A percentile compares a stretch with the other conserved stretches of the same genome.
These are phyloP conservation scores for Exophiala mesophila DNA, from an alignment of 2,329 filamentous ascomycete genomes.

Conservation along the genomic window DNA sequence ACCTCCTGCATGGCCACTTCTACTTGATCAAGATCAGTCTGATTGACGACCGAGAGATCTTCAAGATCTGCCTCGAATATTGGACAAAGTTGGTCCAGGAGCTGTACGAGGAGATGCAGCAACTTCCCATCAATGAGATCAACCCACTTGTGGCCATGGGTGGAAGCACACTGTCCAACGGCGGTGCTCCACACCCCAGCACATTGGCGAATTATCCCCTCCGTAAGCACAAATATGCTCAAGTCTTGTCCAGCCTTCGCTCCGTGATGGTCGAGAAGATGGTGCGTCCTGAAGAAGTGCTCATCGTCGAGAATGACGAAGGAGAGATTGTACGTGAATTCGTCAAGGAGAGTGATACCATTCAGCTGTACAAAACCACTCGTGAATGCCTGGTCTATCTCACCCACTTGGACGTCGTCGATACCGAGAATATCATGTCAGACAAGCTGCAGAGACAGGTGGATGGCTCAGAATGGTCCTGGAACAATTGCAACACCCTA, in stretches of 20 bases:
- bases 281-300: constrained; percentile 94
- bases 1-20: constrained; percentile 91
- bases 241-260: constrained; percentile 87
- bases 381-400: constrained; percentile 95
- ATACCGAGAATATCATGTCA: constrained; percentile 98
- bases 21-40: constrained; percentile 98
- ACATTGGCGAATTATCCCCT: constrained; percentile 87
- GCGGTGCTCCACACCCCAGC: constrained; percentile 77
- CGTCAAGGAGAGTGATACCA: constrained; percentile 98
- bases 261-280: constrained; percentile 99
- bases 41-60: constrained; percentile 97
- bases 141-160: constrained; percentile 83
- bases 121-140: constrained; percentile 84
- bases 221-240: constrained; percentile 95
- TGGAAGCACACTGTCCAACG: constrained; percentile 63
- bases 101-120: constrained; percentile 98
- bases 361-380: constrained; percentile 98
- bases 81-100: constrained; percentile 98
- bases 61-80: constrained; percentile 98
- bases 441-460: constrained; percentile 95
- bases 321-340: constrained; percentile 98
- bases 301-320: constrained; percentile 99
- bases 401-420: constrained; percentile 93
- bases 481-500: constrained; percentile 98
- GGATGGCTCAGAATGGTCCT: constrained; percentile 94